Evolutionary conservation across 1,284 basidiomycete genomes (phyloP).

Genomic region (Stygiomarasmius scandens): DNA sequence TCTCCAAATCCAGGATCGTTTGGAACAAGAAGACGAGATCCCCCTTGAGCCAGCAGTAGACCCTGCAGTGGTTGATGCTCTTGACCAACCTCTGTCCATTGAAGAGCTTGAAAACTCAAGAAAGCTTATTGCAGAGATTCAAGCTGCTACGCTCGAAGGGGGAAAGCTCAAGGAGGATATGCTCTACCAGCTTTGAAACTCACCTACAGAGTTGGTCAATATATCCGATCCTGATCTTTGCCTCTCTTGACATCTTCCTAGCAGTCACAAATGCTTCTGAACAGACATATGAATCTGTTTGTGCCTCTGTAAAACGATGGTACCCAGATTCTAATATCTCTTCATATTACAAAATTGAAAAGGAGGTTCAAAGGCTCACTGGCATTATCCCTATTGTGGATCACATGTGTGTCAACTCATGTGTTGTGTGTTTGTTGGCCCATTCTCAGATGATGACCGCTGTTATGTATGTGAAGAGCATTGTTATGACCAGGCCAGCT

Average conservation of each 20-base stretch:
- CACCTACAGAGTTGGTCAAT: constrained; percentile 21
- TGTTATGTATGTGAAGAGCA: constrained; percentile 27
- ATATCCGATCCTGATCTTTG: constrained; percentile 26
- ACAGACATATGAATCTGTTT: constrained; percentile 21
- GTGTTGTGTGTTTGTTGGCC: constrained; percentile 29
- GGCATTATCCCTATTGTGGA: constrained; percentile 24
- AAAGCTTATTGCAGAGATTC: neutral
- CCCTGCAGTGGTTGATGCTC: too few relatives aligned
- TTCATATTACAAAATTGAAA: constrained; percentile 26
- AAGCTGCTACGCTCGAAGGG: constrained; percentile 20
- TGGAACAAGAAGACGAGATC: too few relatives aligned
- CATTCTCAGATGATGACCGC: constrained; percentile 18
- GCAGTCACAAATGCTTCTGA: constrained; percentile 12
- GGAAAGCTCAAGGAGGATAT: constrained; percentile 21
- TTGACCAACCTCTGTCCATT: too few relatives aligned
- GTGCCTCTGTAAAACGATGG: neutral
- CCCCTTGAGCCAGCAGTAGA: too few relatives aligned
- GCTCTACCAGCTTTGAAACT: constrained; percentile 29
- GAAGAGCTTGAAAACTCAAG: too few relatives aligned
- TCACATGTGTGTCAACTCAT: constrained; percentile 35
- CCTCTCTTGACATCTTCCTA: constrained; percentile 28
- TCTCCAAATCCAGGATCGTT: too few relatives aligned
- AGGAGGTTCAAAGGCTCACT: constrained; percentile 20
- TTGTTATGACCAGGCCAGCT: constrained; percentile 20
- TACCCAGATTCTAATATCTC: constrained; percentile 23